Evolutionary conservation across 148 eudicot genomes (phyloP).

Genomic region (Hydrangea macrophylla): DNA sequence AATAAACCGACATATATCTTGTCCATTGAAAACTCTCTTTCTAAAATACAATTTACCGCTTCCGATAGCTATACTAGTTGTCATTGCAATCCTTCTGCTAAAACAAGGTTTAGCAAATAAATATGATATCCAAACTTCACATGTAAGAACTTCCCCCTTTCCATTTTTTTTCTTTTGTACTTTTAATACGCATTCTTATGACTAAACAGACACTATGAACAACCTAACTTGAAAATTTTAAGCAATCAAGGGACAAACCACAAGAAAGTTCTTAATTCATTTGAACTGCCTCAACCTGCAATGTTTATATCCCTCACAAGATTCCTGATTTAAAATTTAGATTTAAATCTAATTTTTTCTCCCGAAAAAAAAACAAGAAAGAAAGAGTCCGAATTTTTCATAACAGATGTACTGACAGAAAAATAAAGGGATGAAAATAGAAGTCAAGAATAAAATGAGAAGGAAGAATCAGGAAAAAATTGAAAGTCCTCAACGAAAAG

Average conservation of each 20-base stretch:
- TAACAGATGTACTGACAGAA: no score
- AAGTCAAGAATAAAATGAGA: background rate
- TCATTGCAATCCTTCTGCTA: conserved; percentile 36
- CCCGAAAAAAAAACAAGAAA: background rate
- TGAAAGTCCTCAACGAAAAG: background rate
- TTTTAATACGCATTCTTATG: background rate
- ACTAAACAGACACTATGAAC: background rate
- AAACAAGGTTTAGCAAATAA: conserved; percentile 5
- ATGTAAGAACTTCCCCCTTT: background rate
- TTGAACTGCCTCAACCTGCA: background rate
- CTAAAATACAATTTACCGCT: conserved; percentile 36
- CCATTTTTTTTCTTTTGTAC: background rate
- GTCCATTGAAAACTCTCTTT: conserved; percentile 36
- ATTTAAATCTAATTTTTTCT: background rate
- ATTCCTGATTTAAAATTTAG: background rate
- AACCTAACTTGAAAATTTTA: background rate
- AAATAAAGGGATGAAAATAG: background rate
- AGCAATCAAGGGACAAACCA: no score
- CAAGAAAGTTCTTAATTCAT: conserved; percentile 1
- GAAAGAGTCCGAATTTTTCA: background rate
- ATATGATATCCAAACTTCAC: background rate
- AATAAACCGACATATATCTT: no score
- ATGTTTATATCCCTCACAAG: conserved; percentile 1
- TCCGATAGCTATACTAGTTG: conserved; percentile 52
- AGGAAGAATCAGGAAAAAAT: background rate